Evolutionary conservation across 1,139 yeast species (phyloP).

Genomic region (Meyerozyma athensensis): DNA sequence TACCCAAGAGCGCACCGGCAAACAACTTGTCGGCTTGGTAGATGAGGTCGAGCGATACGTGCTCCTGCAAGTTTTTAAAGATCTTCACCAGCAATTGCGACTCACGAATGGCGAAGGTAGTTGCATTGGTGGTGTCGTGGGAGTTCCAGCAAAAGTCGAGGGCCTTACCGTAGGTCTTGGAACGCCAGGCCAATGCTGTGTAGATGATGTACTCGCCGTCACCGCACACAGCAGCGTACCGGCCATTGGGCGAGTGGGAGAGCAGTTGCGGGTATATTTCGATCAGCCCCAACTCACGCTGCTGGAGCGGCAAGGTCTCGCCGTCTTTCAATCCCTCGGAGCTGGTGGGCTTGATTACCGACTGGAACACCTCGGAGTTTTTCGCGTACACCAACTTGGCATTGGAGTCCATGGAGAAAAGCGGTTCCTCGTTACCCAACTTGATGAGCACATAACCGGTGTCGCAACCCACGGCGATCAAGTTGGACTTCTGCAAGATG

Average conservation of each 20-base stretch:
- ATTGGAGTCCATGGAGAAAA: conserved; percentile 86
- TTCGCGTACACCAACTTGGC: conserved; percentile 91
- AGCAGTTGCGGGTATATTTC: conserved; percentile 89
- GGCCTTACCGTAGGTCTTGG: conserved; percentile 88
- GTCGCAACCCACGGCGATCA: conserved; percentile 90
- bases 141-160: conserved; percentile 90
- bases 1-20: conserved; percentile 83
- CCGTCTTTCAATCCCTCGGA: conserved; percentile 73
- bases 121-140: conserved; percentile 63
- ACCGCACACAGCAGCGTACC: conserved; percentile 95
- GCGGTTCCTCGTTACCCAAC: conserved; percentile 91
- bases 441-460: conserved; percentile 85
- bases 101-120: conserved; percentile 80
- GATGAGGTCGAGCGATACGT: conserved; percentile 58
- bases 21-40: conserved; percentile 77
- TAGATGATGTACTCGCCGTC: conserved; percentile 97
- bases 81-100: conserved; percentile 61
- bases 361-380: conserved; percentile 83
- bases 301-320: conserved; percentile 66
- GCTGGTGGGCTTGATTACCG: conserved; percentile 68
- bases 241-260: conserved; percentile 92
- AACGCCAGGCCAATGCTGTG: conserved; percentile 97
- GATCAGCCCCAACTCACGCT: conserved; percentile 86
- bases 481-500: conserved; percentile 68
- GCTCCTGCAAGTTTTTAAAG: conserved; percentile 81